phyloP scores from a whole-genome alignment of 495 filamentous ascomycete genomes.

The Trichoderma orchidacearum region DNA sequence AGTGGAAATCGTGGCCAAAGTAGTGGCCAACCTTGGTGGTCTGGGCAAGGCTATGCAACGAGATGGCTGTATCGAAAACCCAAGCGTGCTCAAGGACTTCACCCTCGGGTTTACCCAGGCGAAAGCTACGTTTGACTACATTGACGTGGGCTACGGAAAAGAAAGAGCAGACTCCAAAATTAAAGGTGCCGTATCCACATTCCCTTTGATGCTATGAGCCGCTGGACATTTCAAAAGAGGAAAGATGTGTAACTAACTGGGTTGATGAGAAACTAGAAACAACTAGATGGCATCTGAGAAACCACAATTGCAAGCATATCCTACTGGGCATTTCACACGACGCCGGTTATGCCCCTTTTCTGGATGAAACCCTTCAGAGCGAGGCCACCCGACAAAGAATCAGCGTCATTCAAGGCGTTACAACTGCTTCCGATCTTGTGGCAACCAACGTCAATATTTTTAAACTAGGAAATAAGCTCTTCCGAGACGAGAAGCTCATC shows the following conservation, averaged over 20 bases:
- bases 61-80: slow-evolving; percentile 40
- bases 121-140: slow-evolving; percentile 55
- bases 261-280: slow-evolving; percentile 32
- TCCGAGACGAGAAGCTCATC: slow-evolving; percentile 45
- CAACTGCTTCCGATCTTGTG: slow-evolving; percentile 53
- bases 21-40: slow-evolving; percentile 56
- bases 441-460: slow-evolving; percentile 41
- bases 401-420: slow-evolving; percentile 60
- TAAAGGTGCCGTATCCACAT: slow-evolving; percentile 46
- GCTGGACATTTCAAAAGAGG: no score
- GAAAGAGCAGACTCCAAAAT: slow-evolving; percentile 63
- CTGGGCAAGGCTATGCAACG: slow-evolving; percentile 46
- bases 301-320: slow-evolving; percentile 71
- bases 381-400: slow-evolving; percentile 41
- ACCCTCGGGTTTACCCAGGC: slow-evolving; percentile 63
- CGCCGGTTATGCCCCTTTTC: slow-evolving; percentile 52
- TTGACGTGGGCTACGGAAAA: slow-evolving; percentile 59
- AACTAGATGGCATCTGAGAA: slow-evolving; percentile 43
- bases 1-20: slow-evolving; percentile 48
- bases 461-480: slow-evolving; percentile 46
- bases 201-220: no score
- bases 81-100: slow-evolving; percentile 49
- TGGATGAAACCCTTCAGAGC: slow-evolving; percentile 50
- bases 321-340: slow-evolving; percentile 70
- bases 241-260: slow-evolving; percentile 4